phyloP scores from a whole-genome alignment of 108 stramenopile species.

The Epipyxis sp. region DNA sequence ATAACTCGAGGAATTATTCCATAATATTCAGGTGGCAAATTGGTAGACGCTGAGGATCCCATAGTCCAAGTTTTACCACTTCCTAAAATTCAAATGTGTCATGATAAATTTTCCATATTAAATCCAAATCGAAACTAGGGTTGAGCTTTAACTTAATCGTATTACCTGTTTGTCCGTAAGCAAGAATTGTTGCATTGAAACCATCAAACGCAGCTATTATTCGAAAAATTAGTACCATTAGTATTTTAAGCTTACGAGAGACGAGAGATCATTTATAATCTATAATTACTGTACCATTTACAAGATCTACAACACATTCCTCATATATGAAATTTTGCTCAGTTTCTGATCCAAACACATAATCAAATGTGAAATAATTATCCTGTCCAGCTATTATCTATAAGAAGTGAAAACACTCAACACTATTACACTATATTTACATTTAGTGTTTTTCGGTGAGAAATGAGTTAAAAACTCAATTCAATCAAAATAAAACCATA shows the following conservation, averaged over 20 bases:
- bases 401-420: not conserved
- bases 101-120: too few species aligned
- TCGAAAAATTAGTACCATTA: not conserved
- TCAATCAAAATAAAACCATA: too few species aligned
- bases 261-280: not conserved
- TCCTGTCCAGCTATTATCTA: constrained; percentile 3
- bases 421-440: not conserved
- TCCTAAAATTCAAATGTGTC: too few species aligned
- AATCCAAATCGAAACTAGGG: too few species aligned
- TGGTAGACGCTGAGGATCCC: constrained; percentile 30
- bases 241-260: not conserved
- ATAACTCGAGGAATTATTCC: constrained; percentile 55
- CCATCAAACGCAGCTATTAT: constrained; percentile 33
- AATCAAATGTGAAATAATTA: constrained; percentile 22
- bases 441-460: too few species aligned
- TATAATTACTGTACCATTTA: constrained; percentile 13
- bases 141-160: too few species aligned
- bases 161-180: constrained; percentile 41
- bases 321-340: constrained; percentile 38
- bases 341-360: constrained; percentile 29
- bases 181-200: constrained; percentile 45
- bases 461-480: too few species aligned
- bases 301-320: constrained; percentile 24
- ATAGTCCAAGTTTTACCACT: constrained; percentile 42
- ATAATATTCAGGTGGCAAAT: constrained; percentile 39